Evolutionary conservation across 495 filamentous ascomycete genomes (phyloP).

Genomic region (Xanthoparmelia taractica): DNA sequence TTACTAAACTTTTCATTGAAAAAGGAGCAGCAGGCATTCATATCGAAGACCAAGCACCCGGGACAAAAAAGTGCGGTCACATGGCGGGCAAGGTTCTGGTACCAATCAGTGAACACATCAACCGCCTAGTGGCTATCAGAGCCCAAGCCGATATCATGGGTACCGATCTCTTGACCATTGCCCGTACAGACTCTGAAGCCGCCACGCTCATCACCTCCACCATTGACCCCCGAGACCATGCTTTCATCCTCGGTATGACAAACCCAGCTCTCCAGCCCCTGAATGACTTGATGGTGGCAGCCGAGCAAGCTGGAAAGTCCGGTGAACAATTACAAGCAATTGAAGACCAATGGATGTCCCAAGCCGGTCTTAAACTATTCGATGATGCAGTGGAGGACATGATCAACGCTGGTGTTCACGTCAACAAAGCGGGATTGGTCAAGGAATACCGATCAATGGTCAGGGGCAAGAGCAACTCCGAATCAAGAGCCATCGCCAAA

Average conservation of each 20-base stretch:
- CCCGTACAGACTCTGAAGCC: constrained; percentile 93
- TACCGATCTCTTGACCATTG: constrained; percentile 80
- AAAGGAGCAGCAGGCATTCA: constrained; percentile 96
- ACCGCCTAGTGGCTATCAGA: constrained; percentile 90
- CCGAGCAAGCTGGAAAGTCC: constrained; percentile 72
- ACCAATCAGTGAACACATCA: constrained; percentile 96
- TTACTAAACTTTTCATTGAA: constrained; percentile 96
- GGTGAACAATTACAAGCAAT: constrained; percentile 81
- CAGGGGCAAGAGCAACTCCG: constrained; percentile 79
- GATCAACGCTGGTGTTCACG: constrained; percentile 58
- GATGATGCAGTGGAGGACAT: constrained; percentile 76
- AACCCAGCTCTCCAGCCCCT: constrained; percentile 79
- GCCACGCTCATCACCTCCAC: constrained; percentile 95
- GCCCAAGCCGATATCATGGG: constrained; percentile 99
- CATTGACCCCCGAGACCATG: constrained; percentile 89
- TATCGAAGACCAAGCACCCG: constrained; percentile 96
- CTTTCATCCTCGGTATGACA: constrained; percentile 84
- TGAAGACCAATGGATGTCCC: constrained; percentile 75
- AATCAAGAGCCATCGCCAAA: constrained; percentile 77
- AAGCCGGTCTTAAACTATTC: constrained; percentile 88
- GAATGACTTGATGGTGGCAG: constrained; percentile 82
- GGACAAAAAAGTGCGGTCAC: constrained; percentile 98
- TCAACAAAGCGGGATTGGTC: constrained; percentile 60
- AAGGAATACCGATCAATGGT: constrained; percentile 54
- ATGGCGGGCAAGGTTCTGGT: constrained; percentile 99